These are phyloP conservation scores for Raphanus raphanistrum DNA, from an alignment of 345 rosid genomes.

Conservation along the genomic window DNA sequence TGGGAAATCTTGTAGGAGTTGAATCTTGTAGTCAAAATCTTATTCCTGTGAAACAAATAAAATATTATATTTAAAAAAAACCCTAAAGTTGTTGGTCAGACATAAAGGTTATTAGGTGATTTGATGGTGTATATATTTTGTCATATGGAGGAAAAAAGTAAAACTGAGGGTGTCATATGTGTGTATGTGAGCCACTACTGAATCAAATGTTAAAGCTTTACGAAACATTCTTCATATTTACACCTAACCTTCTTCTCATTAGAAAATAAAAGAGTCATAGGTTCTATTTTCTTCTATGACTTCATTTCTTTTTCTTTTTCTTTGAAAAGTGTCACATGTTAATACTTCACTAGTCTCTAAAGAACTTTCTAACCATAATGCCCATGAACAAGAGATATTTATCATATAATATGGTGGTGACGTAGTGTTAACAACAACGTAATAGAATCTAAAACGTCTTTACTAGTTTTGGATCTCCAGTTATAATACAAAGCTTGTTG, in stretches of 20 bases:
- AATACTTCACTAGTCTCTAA: neutral
- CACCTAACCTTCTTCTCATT: constrained; percentile 15
- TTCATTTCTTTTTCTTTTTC: constrained; percentile 9
- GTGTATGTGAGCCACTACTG: constrained; percentile 21
- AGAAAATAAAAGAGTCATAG: neutral
- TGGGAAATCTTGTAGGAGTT: too few relatives aligned
- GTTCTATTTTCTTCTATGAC: constrained; percentile 3
- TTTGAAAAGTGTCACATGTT: neutral
- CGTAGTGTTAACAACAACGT: neutral
- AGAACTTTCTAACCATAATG: constrained; percentile 5
- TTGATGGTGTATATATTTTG: constrained; percentile 3
- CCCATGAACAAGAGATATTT: neutral
- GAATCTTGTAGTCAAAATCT: too few relatives aligned
- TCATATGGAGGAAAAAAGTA: neutral
- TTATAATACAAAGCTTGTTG: constrained; percentile 2
- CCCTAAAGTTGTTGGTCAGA: neutral
- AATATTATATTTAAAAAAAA: too few relatives aligned
- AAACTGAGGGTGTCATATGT: constrained; percentile 8
- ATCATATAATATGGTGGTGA: constrained; percentile 4
- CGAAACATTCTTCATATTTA: constrained; percentile 25
- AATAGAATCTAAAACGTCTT: constrained; percentile 4
- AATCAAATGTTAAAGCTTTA: constrained; percentile 31
- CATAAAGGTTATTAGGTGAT: constrained; percentile 15
- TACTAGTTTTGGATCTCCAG: constrained; percentile 5
- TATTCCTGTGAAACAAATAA: too few relatives aligned